Percentiles rank a stretch among this genome's conserved stretches.
phyloP scores from a whole-genome alignment of 192 early-diverging fungal genomes.

The Linnemannia schmuckeri region DNA sequence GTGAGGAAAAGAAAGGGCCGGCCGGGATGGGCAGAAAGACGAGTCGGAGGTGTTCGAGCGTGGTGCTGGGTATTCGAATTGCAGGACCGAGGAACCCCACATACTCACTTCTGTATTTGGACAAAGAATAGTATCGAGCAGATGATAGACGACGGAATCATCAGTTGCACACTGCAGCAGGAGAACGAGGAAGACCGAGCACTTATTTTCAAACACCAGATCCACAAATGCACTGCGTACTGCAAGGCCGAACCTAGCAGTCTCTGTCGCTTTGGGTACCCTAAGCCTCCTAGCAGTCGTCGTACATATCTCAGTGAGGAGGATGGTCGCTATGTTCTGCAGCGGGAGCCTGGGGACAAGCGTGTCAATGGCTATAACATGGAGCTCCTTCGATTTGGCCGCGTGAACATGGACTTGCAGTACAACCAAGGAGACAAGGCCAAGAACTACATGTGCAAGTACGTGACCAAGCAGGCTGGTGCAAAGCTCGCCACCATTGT shows the following conservation, averaged over 20 bases:
- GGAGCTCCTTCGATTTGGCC: conserved; percentile 32
- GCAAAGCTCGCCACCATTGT: conserved; percentile 18
- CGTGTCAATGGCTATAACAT: conserved; percentile 32
- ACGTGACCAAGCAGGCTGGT: conserved; percentile 26
- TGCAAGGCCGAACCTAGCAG: no score
- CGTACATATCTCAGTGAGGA: conserved; percentile 18
- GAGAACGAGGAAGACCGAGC: conserved; percentile 19
- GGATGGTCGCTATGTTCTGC: conserved; percentile 26
- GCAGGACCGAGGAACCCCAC: conserved; percentile 24
- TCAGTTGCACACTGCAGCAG: conserved; percentile 1
- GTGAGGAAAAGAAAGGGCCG: conserved; percentile 25
- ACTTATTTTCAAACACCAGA: conserved; percentile 37
- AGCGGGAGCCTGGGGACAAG: conserved; percentile 16
- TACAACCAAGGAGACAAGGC: conserved; percentile 30
- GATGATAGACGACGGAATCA: conserved; percentile 17
- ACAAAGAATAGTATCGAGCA: conserved; percentile 16
- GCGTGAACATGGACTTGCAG: conserved; percentile 35
- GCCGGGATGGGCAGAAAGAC: neutral
- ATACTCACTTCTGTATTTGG: conserved; percentile 27
- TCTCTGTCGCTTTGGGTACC: no score
- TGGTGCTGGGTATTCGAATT: conserved; percentile 35
- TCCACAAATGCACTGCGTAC: conserved; percentile 30
- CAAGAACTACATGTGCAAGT: conserved; percentile 33
- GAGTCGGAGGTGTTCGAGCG: conserved; percentile 17
- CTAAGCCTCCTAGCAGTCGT: no score